Evolutionary conservation across 768 basidiomycete genomes (phyloP).

Genomic region (Naganishia kalamii): DNA sequence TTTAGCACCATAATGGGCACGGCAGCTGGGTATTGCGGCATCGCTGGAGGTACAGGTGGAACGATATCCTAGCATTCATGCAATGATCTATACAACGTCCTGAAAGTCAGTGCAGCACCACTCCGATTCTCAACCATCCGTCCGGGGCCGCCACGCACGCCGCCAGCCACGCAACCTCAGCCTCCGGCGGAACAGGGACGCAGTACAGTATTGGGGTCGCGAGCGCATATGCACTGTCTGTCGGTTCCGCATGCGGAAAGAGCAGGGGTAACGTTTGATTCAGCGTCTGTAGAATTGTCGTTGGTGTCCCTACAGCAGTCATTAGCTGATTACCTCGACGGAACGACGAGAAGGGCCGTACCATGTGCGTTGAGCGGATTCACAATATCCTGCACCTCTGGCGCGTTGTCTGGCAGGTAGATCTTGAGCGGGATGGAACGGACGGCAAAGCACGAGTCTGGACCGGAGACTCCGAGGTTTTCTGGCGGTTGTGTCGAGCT

Average conservation of each 20-base stretch:
- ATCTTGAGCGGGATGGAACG: conserved; percentile 82
- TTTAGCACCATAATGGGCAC: too few species aligned
- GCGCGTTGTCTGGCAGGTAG: conserved; percentile 76
- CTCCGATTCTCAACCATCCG: conserved; percentile 87
- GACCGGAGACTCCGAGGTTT: conserved; percentile 37
- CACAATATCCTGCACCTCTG: conserved; percentile 82
- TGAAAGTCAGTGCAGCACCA: conserved; percentile 40
- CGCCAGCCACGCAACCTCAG: conserved; percentile 91
- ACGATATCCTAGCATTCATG: background rate
- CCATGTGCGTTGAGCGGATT: conserved; percentile 54
- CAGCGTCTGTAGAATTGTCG: conserved; percentile 65
- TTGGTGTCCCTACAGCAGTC: conserved; percentile 56
- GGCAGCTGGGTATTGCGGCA: too few species aligned
- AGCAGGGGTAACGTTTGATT: conserved; percentile 70
- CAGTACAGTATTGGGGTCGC: conserved; percentile 82
- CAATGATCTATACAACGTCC: background rate
- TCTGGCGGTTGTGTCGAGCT: conserved; percentile 47
- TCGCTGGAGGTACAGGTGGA: too few species aligned
- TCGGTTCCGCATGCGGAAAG: conserved; percentile 54
- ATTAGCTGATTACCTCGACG: background rate
- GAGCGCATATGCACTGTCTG: conserved; percentile 49
- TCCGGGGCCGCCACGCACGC: conserved; percentile 86
- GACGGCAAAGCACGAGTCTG: conserved; percentile 79
- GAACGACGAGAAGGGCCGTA: background rate
- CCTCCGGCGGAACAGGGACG: conserved; percentile 68